Evolutionary conservation across 2,329 filamentous ascomycete genomes (phyloP).

Genomic region (Botrytis fragariae): DNA sequence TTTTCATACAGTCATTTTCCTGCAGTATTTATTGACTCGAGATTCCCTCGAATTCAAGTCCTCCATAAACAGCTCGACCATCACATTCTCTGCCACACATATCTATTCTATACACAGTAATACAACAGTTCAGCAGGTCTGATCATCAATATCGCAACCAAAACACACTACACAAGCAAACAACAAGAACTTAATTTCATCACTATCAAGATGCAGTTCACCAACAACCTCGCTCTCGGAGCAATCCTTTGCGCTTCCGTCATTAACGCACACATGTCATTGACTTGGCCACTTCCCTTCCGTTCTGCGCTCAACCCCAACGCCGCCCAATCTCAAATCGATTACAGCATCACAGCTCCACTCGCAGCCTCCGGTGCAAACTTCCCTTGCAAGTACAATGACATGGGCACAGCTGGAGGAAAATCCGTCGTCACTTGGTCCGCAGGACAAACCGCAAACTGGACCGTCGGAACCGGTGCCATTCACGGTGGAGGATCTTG

Average conservation of each 20-base stretch:
- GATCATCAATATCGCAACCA: not conserved
- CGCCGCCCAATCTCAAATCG: not conserved
- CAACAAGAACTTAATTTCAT: not conserved
- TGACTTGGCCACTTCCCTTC: conserved; percentile 25
- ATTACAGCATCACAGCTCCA: conserved; percentile 26
- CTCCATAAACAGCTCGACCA: not conserved
- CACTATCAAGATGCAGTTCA: conserved; percentile 12
- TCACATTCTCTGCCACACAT: not conserved
- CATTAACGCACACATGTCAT: conserved; percentile 24
- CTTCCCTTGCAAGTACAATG: conserved; percentile 34
- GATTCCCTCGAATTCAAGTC: not conserved
- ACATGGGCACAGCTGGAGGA: conserved; percentile 32
- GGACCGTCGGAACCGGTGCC: conserved; percentile 49
- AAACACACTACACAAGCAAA: not conserved
- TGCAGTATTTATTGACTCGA: not conserved
- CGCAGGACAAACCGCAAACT: conserved; percentile 50
- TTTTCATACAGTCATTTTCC: not conserved
- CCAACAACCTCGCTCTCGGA: not conserved
- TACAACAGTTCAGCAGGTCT: conserved; percentile 16
- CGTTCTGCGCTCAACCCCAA: conserved; percentile 21
- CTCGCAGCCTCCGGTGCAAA: conserved; percentile 14
- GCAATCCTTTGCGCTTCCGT: not conserved
- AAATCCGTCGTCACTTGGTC: conserved; percentile 44
- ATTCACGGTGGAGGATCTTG: conserved; percentile 57
- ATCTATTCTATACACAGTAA: not conserved